phyloP scores from a whole-genome alignment of 108 stramenopile species.

The Skeletonema menzelii region DNA sequence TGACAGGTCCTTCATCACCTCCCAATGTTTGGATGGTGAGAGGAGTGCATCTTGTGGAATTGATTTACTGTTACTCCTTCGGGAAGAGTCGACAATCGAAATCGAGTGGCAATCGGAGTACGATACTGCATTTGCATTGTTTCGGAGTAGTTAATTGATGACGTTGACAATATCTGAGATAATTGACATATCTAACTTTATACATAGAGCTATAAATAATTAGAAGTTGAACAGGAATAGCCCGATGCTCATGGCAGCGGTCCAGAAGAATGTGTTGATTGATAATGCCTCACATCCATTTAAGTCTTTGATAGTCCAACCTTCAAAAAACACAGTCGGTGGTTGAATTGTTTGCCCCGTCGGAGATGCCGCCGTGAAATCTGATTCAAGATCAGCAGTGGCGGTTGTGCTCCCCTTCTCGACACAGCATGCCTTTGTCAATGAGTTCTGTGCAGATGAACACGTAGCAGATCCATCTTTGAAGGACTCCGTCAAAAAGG shows the following conservation, averaged over 20 bases:
- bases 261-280: conserved; percentile 1
- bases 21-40: too few relatives aligned
- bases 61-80: too few relatives aligned
- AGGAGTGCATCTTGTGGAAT: too few relatives aligned
- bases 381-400: neutral
- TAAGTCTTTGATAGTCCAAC: neutral
- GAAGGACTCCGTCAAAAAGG: conserved; percentile 22
- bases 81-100: too few relatives aligned
- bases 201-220: neutral
- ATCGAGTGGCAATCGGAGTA: too few relatives aligned
- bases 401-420: neutral
- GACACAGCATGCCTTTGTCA: neutral
- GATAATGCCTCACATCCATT: neutral
- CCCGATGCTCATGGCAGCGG: neutral
- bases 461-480: conserved; percentile 33
- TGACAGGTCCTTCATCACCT: too few relatives aligned
- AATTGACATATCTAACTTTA: neutral
- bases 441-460: conserved; percentile 6
- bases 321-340: neutral
- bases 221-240: neutral
- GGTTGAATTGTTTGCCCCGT: neutral
- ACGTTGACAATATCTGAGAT: neutral
- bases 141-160: neutral
- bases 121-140: too few relatives aligned
- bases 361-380: neutral